Evolutionary conservation across 345 rosid genomes (phyloP).

Genomic region (Sonneratia caseolaris): DNA sequence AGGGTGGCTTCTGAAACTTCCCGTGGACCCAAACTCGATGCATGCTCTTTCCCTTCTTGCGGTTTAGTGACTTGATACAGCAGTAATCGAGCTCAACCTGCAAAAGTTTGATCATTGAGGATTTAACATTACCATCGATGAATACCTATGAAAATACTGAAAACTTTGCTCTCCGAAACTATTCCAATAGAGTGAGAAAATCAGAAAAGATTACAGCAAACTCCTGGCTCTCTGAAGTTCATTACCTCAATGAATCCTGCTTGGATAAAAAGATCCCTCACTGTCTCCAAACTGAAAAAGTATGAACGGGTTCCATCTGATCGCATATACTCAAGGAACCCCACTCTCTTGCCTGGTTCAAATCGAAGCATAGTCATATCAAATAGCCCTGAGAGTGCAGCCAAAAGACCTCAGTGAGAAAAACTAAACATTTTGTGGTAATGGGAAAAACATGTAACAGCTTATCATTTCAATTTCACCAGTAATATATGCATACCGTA

Average conservation of each 20-base stretch:
- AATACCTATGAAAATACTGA: background rate
- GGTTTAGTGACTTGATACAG: constrained; percentile 65
- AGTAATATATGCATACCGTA: constrained; percentile 36
- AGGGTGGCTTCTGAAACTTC: constrained; percentile 77
- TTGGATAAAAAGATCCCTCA: constrained; percentile 41
- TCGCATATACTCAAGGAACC: constrained; percentile 68
- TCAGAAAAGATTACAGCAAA: background rate
- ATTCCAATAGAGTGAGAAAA: background rate
- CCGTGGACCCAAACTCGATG: constrained; percentile 87
- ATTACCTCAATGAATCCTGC: constrained; percentile 77
- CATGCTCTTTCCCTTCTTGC: constrained; percentile 63
- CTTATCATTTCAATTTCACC: fast-evolving
- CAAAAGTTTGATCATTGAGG: constrained; percentile 5
- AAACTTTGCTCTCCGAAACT: background rate
- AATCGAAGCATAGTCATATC: constrained; percentile 94
- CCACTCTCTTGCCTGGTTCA: constrained; percentile 54
- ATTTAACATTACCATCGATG: background rate
- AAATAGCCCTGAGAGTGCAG: constrained; percentile 54
- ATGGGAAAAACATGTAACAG: constrained; percentile 7
- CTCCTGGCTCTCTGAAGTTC: background rate
- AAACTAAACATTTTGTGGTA: background rate
- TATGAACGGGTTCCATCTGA: constrained; percentile 81
- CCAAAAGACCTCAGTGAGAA: background rate
- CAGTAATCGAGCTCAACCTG: constrained; percentile 83
- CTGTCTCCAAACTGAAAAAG: constrained; percentile 65